These are phyloP conservation scores for Wolfiporia cocos DNA, from an alignment of 1,284 basidiomycete species.

Conservation along the genomic window DNA sequence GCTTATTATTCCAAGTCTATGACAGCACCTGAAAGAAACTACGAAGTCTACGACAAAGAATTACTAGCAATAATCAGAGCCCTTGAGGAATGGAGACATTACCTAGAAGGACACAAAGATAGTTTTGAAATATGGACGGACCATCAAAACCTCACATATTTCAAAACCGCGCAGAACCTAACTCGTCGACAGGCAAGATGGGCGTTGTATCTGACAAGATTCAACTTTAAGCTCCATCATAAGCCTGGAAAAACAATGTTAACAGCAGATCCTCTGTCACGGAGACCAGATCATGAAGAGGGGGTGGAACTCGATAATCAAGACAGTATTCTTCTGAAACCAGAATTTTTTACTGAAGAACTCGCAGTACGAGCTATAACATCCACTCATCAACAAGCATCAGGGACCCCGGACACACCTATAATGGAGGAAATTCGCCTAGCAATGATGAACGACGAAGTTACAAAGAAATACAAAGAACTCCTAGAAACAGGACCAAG, in stretches of 20 bases:
- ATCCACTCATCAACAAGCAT: background rate
- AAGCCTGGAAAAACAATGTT: slow-evolving; percentile 21
- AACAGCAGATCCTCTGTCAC: slow-evolving; percentile 7
- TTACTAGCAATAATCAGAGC: slow-evolving; percentile 16
- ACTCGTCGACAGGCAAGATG: slow-evolving; percentile 29
- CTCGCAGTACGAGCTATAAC: no score
- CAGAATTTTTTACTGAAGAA: slow-evolving; percentile 6
- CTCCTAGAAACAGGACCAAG: background rate
- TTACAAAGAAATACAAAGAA: background rate
- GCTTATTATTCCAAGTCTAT: background rate
- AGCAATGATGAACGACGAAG: background rate
- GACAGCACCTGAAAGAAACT: slow-evolving; percentile 10
- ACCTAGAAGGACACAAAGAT: slow-evolving; percentile 18
- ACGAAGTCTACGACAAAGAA: slow-evolving; percentile 23
- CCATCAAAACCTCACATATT: slow-evolving; percentile 33
- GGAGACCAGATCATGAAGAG: slow-evolving; percentile 8
- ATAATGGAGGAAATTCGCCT: background rate
- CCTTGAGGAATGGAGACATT: slow-evolving; percentile 24
- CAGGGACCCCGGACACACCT: background rate
- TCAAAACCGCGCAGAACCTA: slow-evolving; percentile 29
- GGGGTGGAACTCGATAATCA: slow-evolving; percentile 10
- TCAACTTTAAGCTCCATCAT: slow-evolving; percentile 28
- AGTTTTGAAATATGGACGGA: slow-evolving; percentile 31
- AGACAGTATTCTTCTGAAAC: slow-evolving; percentile 8
- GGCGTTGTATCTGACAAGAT: slow-evolving; percentile 31